These are phyloP conservation scores for Aureobasidium sp. DNA, from an alignment of 2,329 filamentous ascomycete species.

Conservation along the genomic window DNA sequence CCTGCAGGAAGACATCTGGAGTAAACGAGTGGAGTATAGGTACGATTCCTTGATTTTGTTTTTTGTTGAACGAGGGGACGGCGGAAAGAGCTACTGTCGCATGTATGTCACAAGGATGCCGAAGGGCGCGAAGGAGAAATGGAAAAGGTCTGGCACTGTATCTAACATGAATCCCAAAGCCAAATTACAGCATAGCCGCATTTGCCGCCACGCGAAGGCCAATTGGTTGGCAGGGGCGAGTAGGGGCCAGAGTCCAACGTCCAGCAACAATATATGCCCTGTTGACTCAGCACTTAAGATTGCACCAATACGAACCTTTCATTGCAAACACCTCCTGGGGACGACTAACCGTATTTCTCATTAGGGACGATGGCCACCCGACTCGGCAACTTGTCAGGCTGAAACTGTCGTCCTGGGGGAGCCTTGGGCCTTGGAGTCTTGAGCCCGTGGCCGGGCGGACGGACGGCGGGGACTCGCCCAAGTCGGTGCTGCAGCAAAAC, in stretches of 20 bases:
- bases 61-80: slow-evolving; percentile 10
- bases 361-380: neutral
- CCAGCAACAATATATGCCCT: neutral
- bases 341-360: slow-evolving; percentile 2
- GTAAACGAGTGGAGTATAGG: slow-evolving; percentile 12
- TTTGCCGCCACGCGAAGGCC: neutral
- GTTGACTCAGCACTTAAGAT: slow-evolving; percentile 4
- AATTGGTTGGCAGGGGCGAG: slow-evolving; percentile 7
- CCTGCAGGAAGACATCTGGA: slow-evolving; percentile 14
- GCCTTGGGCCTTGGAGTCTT: neutral
- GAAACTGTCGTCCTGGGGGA: neutral
- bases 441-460: neutral
- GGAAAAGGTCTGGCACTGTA: slow-evolving; percentile 6
- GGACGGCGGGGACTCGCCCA: neutral
- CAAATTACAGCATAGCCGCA: slow-evolving; percentile 10
- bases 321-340: neutral
- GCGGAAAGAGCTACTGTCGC: slow-evolving; percentile 9
- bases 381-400: neutral
- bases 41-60: slow-evolving; percentile 2
- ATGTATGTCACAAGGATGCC: slow-evolving; percentile 11
- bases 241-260: slow-evolving; percentile 10
- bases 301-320: slow-evolving; percentile 6
- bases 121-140: slow-evolving; percentile 3
- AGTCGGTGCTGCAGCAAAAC: neutral
- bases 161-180: slow-evolving; percentile 5